A percentile compares a stretch with the other conserved stretches of the same genome.
phyloP scores from a whole-genome alignment of 768 basidiomycete species.

The Tylopilus balloui region DNA sequence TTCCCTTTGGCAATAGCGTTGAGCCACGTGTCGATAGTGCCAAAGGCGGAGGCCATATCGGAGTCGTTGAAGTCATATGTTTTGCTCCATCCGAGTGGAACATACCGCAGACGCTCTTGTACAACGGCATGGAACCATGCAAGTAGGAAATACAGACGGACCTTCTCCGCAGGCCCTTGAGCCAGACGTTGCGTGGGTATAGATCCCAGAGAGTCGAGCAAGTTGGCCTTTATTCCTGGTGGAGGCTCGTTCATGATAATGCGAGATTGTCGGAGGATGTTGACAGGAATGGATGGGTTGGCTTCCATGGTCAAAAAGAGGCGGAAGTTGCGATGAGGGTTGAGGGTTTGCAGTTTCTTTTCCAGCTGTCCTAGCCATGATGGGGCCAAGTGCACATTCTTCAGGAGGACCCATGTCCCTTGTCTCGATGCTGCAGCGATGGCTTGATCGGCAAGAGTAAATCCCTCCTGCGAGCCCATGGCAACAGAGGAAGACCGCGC shows the following conservation, averaged over 20 bases:
- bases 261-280: slow-evolving; percentile 92
- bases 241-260: slow-evolving; percentile 99
- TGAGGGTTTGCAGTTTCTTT: slow-evolving; percentile 91
- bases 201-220: slow-evolving; percentile 80
- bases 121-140: slow-evolving; percentile 99
- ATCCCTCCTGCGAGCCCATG: slow-evolving; percentile 99
- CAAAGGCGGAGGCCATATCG: slow-evolving; percentile 89
- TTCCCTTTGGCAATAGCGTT: slow-evolving; percentile 75
- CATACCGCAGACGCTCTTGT: slow-evolving; percentile 94
- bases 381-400: slow-evolving; percentile 95
- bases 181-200: slow-evolving; percentile 68
- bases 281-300: slow-evolving; percentile 90
- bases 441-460: slow-evolving; percentile 91
- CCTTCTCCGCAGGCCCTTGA: slow-evolving; percentile 89
- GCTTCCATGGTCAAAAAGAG: slow-evolving; percentile 99
- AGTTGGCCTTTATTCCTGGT: slow-evolving; percentile 93
- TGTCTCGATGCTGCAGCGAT: slow-evolving; percentile 89
- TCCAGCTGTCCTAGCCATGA: slow-evolving; percentile 95
- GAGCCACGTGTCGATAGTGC: slow-evolving; percentile 91
- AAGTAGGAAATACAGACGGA: slow-evolving; percentile 89
- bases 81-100: slow-evolving; percentile 95
- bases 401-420: slow-evolving; percentile 94
- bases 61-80: slow-evolving; percentile 99
- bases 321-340: slow-evolving; percentile 87
- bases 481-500: slow-evolving; percentile 85